These are phyloP conservation scores for Lyophyllum atratum DNA, from an alignment of 768 basidiomycete species.

Conservation along the genomic window DNA sequence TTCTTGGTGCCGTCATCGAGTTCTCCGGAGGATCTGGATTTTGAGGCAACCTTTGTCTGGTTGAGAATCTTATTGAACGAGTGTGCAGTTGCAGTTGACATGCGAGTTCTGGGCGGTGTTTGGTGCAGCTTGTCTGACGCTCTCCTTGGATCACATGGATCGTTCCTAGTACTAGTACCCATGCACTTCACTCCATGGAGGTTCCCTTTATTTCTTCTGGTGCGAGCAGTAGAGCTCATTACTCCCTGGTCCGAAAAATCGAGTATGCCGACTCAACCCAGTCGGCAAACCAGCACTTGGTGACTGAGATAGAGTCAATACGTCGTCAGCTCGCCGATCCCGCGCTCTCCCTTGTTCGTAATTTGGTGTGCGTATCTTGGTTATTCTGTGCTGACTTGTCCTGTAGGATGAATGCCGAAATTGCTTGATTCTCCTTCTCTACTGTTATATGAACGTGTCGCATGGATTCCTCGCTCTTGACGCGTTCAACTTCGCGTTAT, in stretches of 20 bases:
- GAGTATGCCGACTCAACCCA: slow-evolving; percentile 61
- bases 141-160: not conserved
- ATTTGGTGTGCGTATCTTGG: slow-evolving; percentile 4
- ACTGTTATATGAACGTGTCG: slow-evolving; percentile 59
- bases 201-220: slow-evolving; percentile 80
- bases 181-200: slow-evolving; percentile 47
- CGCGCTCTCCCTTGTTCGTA: slow-evolving; percentile 55
- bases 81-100: slow-evolving; percentile 50
- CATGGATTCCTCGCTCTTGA: slow-evolving; percentile 41
- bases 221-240: slow-evolving; percentile 74
- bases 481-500: slow-evolving; percentile 71
- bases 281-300: slow-evolving; percentile 61
- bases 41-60: slow-evolving; percentile 65
- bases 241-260: slow-evolving; percentile 71
- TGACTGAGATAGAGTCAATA: slow-evolving; percentile 58
- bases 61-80: slow-evolving; percentile 82
- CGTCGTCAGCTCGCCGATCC: slow-evolving; percentile 54
- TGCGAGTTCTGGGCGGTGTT: slow-evolving; percentile 5
- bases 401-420: slow-evolving; percentile 66
- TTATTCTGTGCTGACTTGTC: slow-evolving; percentile 17
- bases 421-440: slow-evolving; percentile 66
- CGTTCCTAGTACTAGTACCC: not conserved
- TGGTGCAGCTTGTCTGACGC: slow-evolving; percentile 8
- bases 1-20: slow-evolving; percentile 82
- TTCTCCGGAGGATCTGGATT: slow-evolving; percentile 61